phyloP scores from a whole-genome alignment of 1,284 basidiomycete species.

The Austroboletus niveus region DNA sequence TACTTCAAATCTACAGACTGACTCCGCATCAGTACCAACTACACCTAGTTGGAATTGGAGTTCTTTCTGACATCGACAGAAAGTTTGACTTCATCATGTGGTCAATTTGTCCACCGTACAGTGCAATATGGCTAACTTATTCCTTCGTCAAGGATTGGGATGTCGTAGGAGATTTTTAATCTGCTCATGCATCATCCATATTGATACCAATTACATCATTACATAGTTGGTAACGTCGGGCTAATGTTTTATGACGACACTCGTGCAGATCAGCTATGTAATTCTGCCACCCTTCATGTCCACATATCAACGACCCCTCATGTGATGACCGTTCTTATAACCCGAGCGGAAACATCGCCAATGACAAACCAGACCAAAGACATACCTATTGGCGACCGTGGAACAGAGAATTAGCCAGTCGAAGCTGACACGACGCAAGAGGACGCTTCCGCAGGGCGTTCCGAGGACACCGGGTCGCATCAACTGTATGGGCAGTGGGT shows the following conservation, averaged over 20 bases:
- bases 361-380: background rate
- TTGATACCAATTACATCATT: too few relatives aligned
- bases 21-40: too few relatives aligned
- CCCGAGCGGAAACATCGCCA: background rate
- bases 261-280: background rate
- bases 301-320: background rate
- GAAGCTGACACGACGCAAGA: conserved; percentile 1
- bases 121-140: too few relatives aligned
- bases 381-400: background rate
- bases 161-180: too few relatives aligned
- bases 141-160: too few relatives aligned
- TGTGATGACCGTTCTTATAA: background rate
- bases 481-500: background rate
- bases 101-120: too few relatives aligned
- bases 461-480: background rate
- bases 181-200: too few relatives aligned
- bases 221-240: background rate
- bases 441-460: background rate
- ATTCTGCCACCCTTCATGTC: background rate
- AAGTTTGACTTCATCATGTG: too few relatives aligned
- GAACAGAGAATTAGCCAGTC: background rate
- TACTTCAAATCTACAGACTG: too few relatives aligned
- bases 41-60: too few relatives aligned
- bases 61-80: too few relatives aligned
- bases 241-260: background rate